Evolutionary conservation across 192 early-diverging fungal species (phyloP).

Genomic region (Funneliformis geosporum): DNA sequence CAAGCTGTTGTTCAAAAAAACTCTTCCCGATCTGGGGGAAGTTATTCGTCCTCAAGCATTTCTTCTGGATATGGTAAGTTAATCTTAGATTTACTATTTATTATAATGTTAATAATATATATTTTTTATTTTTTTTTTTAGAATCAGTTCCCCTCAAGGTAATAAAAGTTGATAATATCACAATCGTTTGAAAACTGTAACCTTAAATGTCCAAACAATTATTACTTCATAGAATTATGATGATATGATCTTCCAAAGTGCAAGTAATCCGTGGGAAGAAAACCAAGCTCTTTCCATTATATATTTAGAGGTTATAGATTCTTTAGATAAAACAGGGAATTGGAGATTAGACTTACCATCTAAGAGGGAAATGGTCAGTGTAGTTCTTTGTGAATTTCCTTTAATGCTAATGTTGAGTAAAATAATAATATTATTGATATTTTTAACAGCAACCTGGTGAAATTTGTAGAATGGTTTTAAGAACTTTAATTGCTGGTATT

Average conservation of each 20-base stretch:
- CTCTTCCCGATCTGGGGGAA: background rate
- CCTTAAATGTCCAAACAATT: background rate
- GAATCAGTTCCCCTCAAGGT: background rate
- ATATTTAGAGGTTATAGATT: constrained; percentile 23
- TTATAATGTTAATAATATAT: background rate
- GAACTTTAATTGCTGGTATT: constrained; percentile 28
- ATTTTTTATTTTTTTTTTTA: background rate
- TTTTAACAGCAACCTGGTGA: constrained; percentile 27
- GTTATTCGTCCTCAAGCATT: constrained; percentile 23
- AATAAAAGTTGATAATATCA: background rate
- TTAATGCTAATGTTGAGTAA: background rate
- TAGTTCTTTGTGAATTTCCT: background rate
- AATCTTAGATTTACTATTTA: background rate
- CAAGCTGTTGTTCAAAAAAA: constrained; percentile 2
- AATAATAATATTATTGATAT: background rate
- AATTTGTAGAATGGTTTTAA: constrained; percentile 25
- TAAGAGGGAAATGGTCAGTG: constrained; percentile 16
- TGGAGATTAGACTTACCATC: constrained; percentile 29
- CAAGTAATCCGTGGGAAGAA: constrained; percentile 36
- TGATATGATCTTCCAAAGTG: constrained; percentile 30
- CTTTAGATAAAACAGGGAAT: constrained; percentile 23
- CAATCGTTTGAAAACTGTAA: constrained; percentile 20
- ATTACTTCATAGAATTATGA: constrained; percentile 4
- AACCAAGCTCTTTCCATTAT: background rate
- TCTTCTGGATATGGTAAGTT: background rate